Evolutionary conservation across 2,329 filamentous ascomycete genomes (phyloP).

Genomic region (Knufia fluminis): DNA sequence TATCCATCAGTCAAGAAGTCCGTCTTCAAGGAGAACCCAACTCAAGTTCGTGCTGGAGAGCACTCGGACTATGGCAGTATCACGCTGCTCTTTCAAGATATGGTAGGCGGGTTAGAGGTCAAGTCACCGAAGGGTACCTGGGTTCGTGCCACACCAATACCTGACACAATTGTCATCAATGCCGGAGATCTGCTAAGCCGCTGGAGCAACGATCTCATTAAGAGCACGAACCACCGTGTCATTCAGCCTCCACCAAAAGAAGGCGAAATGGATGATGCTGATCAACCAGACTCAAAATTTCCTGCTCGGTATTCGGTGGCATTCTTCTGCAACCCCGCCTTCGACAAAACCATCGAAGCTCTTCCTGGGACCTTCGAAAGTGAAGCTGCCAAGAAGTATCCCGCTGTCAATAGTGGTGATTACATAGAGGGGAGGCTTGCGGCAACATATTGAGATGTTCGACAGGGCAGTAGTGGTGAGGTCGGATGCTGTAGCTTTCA

Average conservation of each 20-base stretch:
- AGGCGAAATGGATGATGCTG: constrained; percentile 40
- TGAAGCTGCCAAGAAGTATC: constrained; percentile 62
- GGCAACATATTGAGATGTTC: constrained; percentile 54
- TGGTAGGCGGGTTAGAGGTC: constrained; percentile 50
- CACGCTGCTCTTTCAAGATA: constrained; percentile 48
- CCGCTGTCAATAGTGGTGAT: constrained; percentile 65
- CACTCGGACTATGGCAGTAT: constrained; percentile 58
- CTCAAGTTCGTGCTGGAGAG: constrained; percentile 65
- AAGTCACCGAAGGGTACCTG: constrained; percentile 66
- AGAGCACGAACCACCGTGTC: constrained; percentile 80
- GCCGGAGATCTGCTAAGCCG: constrained; percentile 76
- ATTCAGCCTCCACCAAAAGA: constrained; percentile 62
- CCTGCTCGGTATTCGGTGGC: constrained; percentile 72
- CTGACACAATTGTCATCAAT: constrained; percentile 76
- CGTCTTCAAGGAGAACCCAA: constrained; percentile 57
- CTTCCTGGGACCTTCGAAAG: constrained; percentile 66
- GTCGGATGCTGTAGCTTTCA: neutral
- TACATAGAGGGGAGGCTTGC: constrained; percentile 71
- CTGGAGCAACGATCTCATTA: constrained; percentile 88
- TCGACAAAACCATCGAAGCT: constrained; percentile 64
- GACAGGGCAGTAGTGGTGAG: too few species aligned
- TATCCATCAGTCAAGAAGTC: constrained; percentile 61
- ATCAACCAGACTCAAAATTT: constrained; percentile 41
- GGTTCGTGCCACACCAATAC: constrained; percentile 73
- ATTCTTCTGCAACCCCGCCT: constrained; percentile 87